These are phyloP conservation scores for Penicillium oxalicum DNA, from an alignment of 2,329 filamentous ascomycete species.

Conservation along the genomic window DNA sequence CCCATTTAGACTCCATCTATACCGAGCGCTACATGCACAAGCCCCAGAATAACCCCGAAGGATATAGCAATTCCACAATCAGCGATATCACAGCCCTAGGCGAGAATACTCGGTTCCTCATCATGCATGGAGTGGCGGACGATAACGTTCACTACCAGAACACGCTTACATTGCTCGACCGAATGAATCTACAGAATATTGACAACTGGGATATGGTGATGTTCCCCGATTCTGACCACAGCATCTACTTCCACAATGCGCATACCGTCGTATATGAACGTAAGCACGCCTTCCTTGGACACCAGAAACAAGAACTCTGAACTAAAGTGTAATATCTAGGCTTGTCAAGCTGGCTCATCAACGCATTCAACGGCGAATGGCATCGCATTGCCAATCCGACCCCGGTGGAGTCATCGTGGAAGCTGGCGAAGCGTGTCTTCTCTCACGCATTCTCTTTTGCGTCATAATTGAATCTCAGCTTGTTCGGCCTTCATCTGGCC, in stretches of 20 bases:
- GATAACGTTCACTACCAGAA: conserved; percentile 99
- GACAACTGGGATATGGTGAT: conserved; percentile 96
- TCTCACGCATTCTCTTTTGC: not conserved
- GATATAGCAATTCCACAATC: conserved; percentile 72
- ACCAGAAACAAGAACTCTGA: not conserved
- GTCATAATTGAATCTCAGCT: not conserved
- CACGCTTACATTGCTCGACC: conserved; percentile 78
- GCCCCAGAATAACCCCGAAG: conserved; percentile 70
- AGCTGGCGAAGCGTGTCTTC: conserved; percentile 16
- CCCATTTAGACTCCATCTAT: conserved; percentile 30
- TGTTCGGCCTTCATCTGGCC: too few relatives aligned
- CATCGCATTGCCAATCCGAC: conserved; percentile 52
- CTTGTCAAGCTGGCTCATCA: conserved; percentile 76
- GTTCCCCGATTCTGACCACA: conserved; percentile 93
- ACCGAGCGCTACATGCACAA: conserved; percentile 82
- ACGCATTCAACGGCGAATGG: conserved; percentile 98
- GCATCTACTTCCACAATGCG: conserved; percentile 90
- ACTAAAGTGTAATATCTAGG: conserved; percentile 14
- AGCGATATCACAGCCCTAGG: conserved; percentile 66
- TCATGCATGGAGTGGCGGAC: conserved; percentile 95
- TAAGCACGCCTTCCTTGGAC: conserved; percentile 43
- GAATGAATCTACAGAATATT: conserved; percentile 70
- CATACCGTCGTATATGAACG: conserved; percentile 88
- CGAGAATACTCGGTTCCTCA: conserved; percentile 75
- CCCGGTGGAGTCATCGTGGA: conserved; percentile 36